Conservation (phyloP, 2,329 filamentous ascomycete genomes). For the Xylaria digitata region DNA sequence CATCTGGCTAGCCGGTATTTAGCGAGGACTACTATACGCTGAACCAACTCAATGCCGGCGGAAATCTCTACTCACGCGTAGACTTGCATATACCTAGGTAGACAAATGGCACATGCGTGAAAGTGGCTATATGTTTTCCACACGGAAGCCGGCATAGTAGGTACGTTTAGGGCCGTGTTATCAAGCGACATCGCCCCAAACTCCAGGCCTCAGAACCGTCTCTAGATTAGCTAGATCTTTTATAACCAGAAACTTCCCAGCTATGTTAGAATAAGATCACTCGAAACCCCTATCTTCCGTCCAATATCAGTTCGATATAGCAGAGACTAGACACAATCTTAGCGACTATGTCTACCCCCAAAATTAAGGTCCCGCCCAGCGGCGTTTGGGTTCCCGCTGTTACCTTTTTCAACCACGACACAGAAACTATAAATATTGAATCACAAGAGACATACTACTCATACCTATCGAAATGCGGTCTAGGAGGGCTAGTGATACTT, state of each 20-base stretch:
- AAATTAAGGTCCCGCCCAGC: conserved; percentile 43
- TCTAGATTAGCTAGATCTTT: background rate
- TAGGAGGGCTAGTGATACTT: conserved; percentile 48
- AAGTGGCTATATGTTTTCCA: background rate
- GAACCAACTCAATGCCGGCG: background rate
- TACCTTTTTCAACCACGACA: conserved; percentile 61
- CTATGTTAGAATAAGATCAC: background rate
- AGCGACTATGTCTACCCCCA: conserved; percentile 40
- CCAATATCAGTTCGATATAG: background rate
- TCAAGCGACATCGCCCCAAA: background rate
- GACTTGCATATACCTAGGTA: background rate
- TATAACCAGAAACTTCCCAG: background rate
- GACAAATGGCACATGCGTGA: background rate
- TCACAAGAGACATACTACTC: conserved; percentile 61
- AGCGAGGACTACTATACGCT: background rate
- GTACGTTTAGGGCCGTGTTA: background rate
- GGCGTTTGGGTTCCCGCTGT: conserved; percentile 62
- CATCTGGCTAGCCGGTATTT: too few relatives aligned
- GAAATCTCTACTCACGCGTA: too few relatives aligned
- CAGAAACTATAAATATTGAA: conserved; percentile 58
- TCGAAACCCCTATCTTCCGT: background rate
- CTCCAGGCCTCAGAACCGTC: background rate
- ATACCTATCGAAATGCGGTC: conserved; percentile 56
- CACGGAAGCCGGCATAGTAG: background rate
- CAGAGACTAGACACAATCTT: background rate